Percentiles rank a stretch among this genome's conserved stretches.
Evolutionary conservation across 2,329 filamentous ascomycete genomes (phyloP).

Genomic region (Trichoderma simmonsii): DNA sequence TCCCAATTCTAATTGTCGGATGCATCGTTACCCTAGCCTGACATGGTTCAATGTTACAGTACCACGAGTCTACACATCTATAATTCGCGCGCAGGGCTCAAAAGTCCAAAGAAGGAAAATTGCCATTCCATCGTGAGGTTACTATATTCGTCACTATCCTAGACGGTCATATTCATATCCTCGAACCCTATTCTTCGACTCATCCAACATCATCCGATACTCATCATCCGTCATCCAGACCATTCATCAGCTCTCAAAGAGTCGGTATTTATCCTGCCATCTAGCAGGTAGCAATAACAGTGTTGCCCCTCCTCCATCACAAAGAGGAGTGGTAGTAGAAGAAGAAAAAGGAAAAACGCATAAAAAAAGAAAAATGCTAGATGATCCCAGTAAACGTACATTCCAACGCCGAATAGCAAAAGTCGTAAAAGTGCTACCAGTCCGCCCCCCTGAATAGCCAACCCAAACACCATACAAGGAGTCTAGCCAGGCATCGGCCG

Average conservation of each 20-base stretch:
- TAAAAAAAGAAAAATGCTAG: background rate
- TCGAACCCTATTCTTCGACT: background rate
- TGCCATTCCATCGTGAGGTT: background rate
- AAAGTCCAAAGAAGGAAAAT: background rate
- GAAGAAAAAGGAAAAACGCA: background rate
- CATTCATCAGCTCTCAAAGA: background rate
- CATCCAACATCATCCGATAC: background rate
- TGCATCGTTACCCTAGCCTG: background rate
- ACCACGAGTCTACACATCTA: background rate
- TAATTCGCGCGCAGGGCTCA: background rate
- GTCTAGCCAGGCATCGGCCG: background rate
- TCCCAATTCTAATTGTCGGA: background rate
- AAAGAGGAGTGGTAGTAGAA: background rate
- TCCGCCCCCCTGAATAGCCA: background rate
- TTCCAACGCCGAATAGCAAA: constrained; percentile 13
- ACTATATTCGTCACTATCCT: constrained; percentile 14
- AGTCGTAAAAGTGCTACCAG: constrained; percentile 1
- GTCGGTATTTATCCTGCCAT: background rate
- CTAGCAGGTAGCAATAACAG: background rate
- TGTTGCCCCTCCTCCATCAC: background rate
- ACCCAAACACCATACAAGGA: background rate
- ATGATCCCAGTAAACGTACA: constrained; percentile 6
- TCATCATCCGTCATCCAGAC: background rate
- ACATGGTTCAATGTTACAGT: background rate
- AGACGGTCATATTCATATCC: background rate